Percentiles rank a stretch among this genome's conserved stretches.
phyloP scores from a whole-genome alignment of 345 rosid species.

The Lagerstroemia speciosa region DNA sequence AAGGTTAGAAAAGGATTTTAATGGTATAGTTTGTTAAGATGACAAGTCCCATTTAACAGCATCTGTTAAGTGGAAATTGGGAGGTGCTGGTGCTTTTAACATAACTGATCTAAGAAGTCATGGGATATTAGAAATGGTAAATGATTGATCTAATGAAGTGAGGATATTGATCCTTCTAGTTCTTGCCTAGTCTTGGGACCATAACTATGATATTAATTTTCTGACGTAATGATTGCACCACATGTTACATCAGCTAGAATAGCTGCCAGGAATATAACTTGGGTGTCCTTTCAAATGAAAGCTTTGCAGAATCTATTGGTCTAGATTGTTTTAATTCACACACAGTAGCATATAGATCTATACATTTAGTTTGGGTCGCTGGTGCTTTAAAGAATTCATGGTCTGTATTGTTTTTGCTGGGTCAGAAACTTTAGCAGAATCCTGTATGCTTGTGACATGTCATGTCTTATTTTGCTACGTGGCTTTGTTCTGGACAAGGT shows the following conservation, averaged over 20 bases:
- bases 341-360: no score
- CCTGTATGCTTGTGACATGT: background rate
- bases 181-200: no score
- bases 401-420: background rate
- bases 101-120: background rate
- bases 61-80: background rate
- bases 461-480: background rate
- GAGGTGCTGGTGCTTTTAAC: background rate
- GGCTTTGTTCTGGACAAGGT: background rate
- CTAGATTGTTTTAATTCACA: no score
- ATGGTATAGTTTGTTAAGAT: background rate
- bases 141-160: background rate
- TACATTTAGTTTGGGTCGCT: background rate
- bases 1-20: background rate
- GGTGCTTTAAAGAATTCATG: background rate
- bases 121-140: background rate
- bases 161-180: background rate
- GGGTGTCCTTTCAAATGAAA: no score
- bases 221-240: no score
- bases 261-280: no score
- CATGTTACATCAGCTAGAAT: no score
- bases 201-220: no score
- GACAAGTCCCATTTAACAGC: background rate
- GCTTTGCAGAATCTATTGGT: no score
- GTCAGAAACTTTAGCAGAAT: background rate